These are phyloP conservation scores for Chrysanthemum seticuspe DNA, from an alignment of 129 eudicot genomes.

Conservation along the genomic window DNA sequence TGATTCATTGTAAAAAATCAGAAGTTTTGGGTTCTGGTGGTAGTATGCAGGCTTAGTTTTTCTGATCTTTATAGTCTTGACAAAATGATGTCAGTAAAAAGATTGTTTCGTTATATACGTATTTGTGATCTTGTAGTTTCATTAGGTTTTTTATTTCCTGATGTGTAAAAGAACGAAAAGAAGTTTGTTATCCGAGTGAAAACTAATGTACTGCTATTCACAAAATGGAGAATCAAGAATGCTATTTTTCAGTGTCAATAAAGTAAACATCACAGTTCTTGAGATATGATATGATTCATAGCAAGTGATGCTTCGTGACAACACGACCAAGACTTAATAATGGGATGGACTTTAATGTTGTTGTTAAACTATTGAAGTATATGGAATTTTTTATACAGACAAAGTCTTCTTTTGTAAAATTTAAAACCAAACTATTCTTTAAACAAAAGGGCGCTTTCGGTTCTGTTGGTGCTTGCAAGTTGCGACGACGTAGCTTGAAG, in stretches of 20 bases:
- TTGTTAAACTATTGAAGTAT: too few relatives aligned
- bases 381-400: too few relatives aligned
- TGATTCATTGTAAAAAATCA: slow-evolving; percentile 13
- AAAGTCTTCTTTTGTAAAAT: too few relatives aligned
- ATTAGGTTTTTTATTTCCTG: neutral
- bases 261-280: too few relatives aligned
- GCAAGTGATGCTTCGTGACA: too few relatives aligned
- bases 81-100: slow-evolving; percentile 3
- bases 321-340: too few relatives aligned
- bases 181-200: neutral
- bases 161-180: neutral
- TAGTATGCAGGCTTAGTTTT: neutral
- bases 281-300: too few relatives aligned
- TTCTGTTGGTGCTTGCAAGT: too few relatives aligned
- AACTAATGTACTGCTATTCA: neutral
- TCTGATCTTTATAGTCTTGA: slow-evolving; percentile 5
- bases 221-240: neutral
- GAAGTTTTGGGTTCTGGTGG: neutral
- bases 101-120: neutral
- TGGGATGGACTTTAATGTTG: too few relatives aligned
- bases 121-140: neutral
- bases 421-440: too few relatives aligned
- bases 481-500: too few relatives aligned
- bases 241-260: neutral
- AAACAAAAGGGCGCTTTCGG: too few relatives aligned